phyloP scores from a whole-genome alignment of 2,329 filamentous ascomycete genomes.

The Calonectria multiphialidica region DNA sequence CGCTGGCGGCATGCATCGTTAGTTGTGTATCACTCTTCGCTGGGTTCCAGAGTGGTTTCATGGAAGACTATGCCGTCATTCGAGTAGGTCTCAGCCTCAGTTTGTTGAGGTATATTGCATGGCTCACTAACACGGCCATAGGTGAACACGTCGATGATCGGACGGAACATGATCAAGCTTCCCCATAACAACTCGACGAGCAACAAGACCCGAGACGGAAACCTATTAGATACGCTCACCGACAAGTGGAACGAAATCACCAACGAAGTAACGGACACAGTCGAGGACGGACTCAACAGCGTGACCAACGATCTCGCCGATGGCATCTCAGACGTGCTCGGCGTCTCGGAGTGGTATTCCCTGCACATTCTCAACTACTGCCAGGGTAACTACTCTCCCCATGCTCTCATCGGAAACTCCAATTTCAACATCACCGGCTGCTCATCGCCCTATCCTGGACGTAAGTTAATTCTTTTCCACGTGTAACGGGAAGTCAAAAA shows the following conservation, averaged over 20 bases:
- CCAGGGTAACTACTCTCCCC: background rate
- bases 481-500: background rate
- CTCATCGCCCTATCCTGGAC: background rate
- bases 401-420: background rate
- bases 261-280: background rate
- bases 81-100: background rate
- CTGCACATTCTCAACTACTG: conserved; percentile 6
- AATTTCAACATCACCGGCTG: conserved; percentile 1
- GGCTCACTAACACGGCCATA: background rate
- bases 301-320: background rate
- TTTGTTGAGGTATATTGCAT: too few relatives aligned
- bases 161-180: conserved; percentile 8
- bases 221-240: background rate
- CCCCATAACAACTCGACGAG: background rate
- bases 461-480: background rate
- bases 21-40: conserved; percentile 1
- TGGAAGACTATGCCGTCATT: conserved; percentile 9
- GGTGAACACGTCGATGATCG: conserved; percentile 2
- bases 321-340: background rate
- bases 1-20: conserved; percentile 6
- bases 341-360: conserved; percentile 1
- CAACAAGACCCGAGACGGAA: background rate
- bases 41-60: conserved; percentile 12
- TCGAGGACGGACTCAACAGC: background rate
- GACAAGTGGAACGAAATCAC: conserved; percentile 7